These are phyloP conservation scores for Lactarius evosmus DNA, from an alignment of 768 basidiomycete species.

Conservation along the genomic window DNA sequence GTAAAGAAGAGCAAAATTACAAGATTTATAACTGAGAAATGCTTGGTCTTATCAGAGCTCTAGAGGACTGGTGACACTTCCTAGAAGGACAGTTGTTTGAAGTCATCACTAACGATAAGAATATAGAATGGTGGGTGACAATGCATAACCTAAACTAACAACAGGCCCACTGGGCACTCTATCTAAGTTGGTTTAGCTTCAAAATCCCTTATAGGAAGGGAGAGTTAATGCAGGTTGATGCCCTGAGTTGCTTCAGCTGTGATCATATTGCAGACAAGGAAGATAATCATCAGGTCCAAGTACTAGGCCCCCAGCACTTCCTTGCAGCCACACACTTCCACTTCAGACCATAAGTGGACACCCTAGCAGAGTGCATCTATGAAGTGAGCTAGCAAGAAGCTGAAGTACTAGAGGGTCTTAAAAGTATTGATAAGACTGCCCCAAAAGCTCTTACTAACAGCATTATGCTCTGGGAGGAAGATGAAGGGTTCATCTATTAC, in stretches of 20 bases:
- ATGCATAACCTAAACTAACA: background rate
- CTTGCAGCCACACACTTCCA: too few relatives aligned
- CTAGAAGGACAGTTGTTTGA: too few relatives aligned
- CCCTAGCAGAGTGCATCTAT: too few relatives aligned
- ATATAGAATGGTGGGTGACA: background rate
- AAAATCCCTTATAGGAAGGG: background rate
- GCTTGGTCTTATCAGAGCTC: too few relatives aligned
- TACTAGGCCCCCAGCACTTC: background rate
- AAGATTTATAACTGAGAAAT: background rate
- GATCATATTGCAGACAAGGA: background rate
- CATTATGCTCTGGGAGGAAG: constrained; percentile 27
- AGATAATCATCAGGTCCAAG: background rate
- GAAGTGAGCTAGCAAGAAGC: too few relatives aligned
- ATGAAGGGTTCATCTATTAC: too few relatives aligned
- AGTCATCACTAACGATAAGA: too few relatives aligned
- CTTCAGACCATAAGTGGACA: too few relatives aligned
- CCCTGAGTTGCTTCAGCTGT: background rate
- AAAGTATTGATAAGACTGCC: background rate
- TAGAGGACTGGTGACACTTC: too few relatives aligned
- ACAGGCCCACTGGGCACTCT: background rate
- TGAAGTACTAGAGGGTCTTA: background rate
- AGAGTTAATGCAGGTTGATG: background rate
- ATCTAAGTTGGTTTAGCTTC: background rate
- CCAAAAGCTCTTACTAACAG: constrained; percentile 34
- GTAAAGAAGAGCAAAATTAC: background rate